These are phyloP conservation scores for Termitomyces sp. DNA, from an alignment of 768 basidiomycete species.

Conservation along the genomic window DNA sequence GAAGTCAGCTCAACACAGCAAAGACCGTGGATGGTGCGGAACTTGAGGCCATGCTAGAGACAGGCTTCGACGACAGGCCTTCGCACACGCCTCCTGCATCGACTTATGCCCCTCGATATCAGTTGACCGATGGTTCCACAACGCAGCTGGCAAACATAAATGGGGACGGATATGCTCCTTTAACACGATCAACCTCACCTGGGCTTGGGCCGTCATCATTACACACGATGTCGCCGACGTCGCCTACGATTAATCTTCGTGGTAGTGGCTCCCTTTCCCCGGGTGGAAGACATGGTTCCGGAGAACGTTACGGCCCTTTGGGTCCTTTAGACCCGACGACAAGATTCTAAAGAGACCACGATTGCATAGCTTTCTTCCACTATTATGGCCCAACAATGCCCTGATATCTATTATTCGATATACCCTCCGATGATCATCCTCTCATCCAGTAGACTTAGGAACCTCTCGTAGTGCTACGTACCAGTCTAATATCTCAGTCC, in stretches of 20 bases:
- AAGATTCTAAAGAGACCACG: slow-evolving; percentile 33
- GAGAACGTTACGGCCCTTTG: slow-evolving; percentile 46
- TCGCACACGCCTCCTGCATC: slow-evolving; percentile 46
- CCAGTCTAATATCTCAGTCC: slow-evolving; percentile 28
- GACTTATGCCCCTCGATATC: slow-evolving; percentile 50
- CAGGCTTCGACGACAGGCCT: slow-evolving; percentile 76
- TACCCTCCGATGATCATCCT: slow-evolving; percentile 28
- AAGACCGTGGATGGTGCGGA: slow-evolving; percentile 64
- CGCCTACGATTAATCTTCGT: slow-evolving; percentile 27
- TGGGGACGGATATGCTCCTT: slow-evolving; percentile 52
- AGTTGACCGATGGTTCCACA: slow-evolving; percentile 52
- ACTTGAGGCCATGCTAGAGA: slow-evolving; percentile 89
- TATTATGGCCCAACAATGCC: slow-evolving; percentile 18
- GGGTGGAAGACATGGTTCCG: slow-evolving; percentile 20
- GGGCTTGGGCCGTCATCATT: slow-evolving; percentile 20
- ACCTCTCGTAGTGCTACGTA: slow-evolving; percentile 15
- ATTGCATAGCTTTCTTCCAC: slow-evolving; percentile 16
- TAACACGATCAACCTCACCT: slow-evolving; percentile 47
- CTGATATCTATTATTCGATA: slow-evolving; percentile 31
- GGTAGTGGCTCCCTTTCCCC: slow-evolving; percentile 15
- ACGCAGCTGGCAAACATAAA: slow-evolving; percentile 34
- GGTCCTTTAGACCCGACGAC: slow-evolving; percentile 60
- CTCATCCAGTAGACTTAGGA: slow-evolving; percentile 25
- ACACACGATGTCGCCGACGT: slow-evolving; percentile 35
- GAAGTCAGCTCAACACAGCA: slow-evolving; percentile 31